Base-by-base conservation (phyloP, 148 eudicot species). In the Beta vulgaris region DNA sequence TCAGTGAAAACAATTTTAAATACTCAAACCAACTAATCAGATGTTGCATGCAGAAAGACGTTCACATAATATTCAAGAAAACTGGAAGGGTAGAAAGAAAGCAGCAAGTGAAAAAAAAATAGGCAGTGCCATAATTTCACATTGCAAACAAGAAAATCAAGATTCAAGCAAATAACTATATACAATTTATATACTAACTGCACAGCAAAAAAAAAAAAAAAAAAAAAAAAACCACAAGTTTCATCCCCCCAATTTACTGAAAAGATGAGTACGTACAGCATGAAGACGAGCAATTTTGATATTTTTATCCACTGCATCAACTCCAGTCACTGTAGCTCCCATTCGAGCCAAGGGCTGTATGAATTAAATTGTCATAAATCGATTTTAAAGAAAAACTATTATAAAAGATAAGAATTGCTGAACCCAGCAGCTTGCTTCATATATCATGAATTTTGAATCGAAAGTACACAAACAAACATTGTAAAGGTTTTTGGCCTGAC, bases 251-350 rank as follows among this genome's bases (percentile, higher is more conserved):
- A 54, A 3, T 46, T 11, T 7, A 79, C 28, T 19, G 53, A 69
- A 53, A 34, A 28, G 37, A 72, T 18, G 40, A 65, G 64, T 58
- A 60, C 89, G 78, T 90, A 94, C 98, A 74, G 96, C 93, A 82
- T 94, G 98, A 78, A 94, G 85, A 53, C 88, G 86, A 39, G 98
- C 98, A 79, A 94, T 89, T 76, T 86, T 88, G 81, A 94, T 86
- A 77, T 94, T 94, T 81, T 90, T 90, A 72, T 94, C 98, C 80
- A 90, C 91, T 63, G 91, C 97, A 82, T 94, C 98, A 73, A 94
- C 65, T 72, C 97, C 98, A 18, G 83, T 94, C 35, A 94, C 98
- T 48, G 85, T 75, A 79, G 98, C 98, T 76, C 98, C 98, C 97
- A 94, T 85, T 23, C 97, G 93, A 75, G 98, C 96, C 88, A 94